phyloP scores from a whole-genome alignment of 2,329 filamentous ascomycete genomes.

The Zymoseptoria ardabiliae region DNA sequence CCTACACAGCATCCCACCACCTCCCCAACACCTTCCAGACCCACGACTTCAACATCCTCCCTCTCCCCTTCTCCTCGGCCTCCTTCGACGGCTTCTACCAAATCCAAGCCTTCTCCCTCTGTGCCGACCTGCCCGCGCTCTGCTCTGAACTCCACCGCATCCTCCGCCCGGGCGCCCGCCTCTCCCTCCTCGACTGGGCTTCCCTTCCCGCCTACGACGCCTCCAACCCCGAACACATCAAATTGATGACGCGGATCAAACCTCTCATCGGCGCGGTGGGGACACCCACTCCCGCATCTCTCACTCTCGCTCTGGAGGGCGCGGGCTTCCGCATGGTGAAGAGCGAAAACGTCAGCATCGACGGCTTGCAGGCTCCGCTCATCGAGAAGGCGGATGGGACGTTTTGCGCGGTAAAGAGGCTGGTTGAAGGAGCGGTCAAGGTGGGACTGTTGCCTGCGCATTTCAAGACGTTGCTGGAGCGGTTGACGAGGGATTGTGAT shows the following conservation, averaged over 20 bases:
- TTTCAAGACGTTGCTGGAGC: slow-evolving; percentile 23
- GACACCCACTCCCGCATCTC: slow-evolving; percentile 22
- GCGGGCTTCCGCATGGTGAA: slow-evolving; percentile 21
- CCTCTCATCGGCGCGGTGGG: slow-evolving; percentile 26
- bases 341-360: slow-evolving; percentile 19
- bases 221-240: slow-evolving; percentile 16
- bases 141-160: slow-evolving; percentile 21
- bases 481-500: slow-evolving; percentile 22
- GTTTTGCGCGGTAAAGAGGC: slow-evolving; percentile 15
- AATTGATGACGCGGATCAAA: slow-evolving; percentile 23
- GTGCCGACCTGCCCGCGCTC: slow-evolving; percentile 20
- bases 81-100: slow-evolving; percentile 27
- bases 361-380: slow-evolving; percentile 23
- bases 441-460: slow-evolving; percentile 21
- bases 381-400: slow-evolving; percentile 23
- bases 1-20: slow-evolving; percentile 16
- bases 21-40: slow-evolving; percentile 20
- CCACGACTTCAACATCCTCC: slow-evolving; percentile 25
- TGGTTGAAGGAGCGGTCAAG: slow-evolving; percentile 16
- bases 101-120: slow-evolving; percentile 26
- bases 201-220: slow-evolving; percentile 22
- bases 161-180: slow-evolving; percentile 22
- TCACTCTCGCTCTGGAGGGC: slow-evolving; percentile 14
- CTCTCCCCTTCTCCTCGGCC: slow-evolving; percentile 19
- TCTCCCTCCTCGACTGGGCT: slow-evolving; percentile 25